A percentile compares a stretch with the other conserved stretches of the same genome.
phyloP scores from a whole-genome alignment of 345 rosid genomes.

The Bretschneidera sinensis region DNA sequence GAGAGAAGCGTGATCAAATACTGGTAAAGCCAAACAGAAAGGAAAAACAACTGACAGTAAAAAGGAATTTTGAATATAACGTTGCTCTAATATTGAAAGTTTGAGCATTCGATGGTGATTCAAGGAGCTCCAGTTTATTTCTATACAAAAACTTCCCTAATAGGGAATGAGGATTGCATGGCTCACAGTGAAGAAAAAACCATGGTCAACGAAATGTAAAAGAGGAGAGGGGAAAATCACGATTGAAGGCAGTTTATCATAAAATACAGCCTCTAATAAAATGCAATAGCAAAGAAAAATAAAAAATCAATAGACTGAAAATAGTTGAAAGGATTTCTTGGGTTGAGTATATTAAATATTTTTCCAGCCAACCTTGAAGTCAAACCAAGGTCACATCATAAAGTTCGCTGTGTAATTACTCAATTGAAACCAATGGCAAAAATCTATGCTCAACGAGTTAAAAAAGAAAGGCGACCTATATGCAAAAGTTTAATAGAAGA shows the following conservation, averaged over 20 bases:
- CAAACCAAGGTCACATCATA: not conserved
- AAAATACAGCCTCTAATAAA: too few species aligned
- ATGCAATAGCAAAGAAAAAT: not conserved
- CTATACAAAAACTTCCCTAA: not conserved
- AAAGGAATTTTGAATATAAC: not conserved
- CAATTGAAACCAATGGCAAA: not conserved
- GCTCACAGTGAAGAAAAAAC: not conserved
- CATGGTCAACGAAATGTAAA: not conserved
- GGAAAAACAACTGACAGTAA: not conserved
- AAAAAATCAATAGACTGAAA: too few species aligned
- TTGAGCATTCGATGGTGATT: not conserved
- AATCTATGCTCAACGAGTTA: not conserved
- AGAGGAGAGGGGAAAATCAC: too few species aligned
- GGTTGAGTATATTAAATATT: too few species aligned
- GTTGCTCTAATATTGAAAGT: not conserved
- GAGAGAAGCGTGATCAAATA: not conserved
- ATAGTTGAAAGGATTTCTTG: not conserved
- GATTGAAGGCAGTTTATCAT: too few species aligned
- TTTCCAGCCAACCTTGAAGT: not conserved
- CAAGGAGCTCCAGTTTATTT: not conserved
- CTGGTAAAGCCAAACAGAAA: not conserved
- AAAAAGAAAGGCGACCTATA: not conserved
- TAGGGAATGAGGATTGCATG: too few species aligned
- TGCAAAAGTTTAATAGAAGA: not conserved
- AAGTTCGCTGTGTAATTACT: too few species aligned